A percentile compares a stretch with the other conserved stretches of the same genome.
phyloP scores from a whole-genome alignment of 345 rosid species.

The Citrus mangshanensis region DNA sequence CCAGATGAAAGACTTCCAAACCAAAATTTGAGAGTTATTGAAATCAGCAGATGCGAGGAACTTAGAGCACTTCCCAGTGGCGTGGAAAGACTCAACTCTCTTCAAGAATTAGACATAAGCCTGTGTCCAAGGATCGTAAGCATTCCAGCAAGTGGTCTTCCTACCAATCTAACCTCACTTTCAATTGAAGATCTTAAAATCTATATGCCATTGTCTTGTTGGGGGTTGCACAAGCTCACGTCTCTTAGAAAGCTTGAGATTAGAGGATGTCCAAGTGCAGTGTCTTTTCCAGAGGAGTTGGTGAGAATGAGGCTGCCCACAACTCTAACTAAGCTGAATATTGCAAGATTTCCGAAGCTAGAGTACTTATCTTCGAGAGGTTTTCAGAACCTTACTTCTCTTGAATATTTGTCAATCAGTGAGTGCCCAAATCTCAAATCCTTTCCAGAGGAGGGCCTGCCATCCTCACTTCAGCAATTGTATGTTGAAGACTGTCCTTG shows the following conservation, averaged over 20 bases:
- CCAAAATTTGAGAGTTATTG: neutral
- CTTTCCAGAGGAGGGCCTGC: neutral
- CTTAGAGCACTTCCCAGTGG: neutral
- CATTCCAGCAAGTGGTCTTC: slow-evolving; percentile 19
- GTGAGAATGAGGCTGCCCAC: neutral
- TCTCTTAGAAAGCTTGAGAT: slow-evolving; percentile 7
- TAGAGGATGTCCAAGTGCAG: slow-evolving; percentile 1
- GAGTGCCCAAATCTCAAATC: neutral
- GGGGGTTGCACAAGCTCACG: slow-evolving; percentile 19
- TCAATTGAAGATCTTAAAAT: neutral
- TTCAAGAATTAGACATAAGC: slow-evolving; percentile 9
- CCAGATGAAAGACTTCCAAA: neutral
- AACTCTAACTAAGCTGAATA: neutral
- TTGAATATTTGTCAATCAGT: neutral
- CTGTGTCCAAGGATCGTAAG: slow-evolving; percentile 10
- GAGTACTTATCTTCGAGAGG: neutral
- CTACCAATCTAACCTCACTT: slow-evolving; percentile 14
- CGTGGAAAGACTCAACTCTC: slow-evolving; percentile 3
- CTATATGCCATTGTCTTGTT: neutral
- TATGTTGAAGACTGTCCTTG: neutral
- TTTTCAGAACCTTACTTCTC: neutral
- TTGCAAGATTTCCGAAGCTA: neutral
- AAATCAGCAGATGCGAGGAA: slow-evolving; percentile 1
- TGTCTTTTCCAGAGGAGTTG: slow-evolving; percentile 11
- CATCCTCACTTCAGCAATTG: neutral